These are phyloP conservation scores for Hibiscus syriacus DNA, from an alignment of 345 rosid species.

Conservation along the genomic window DNA sequence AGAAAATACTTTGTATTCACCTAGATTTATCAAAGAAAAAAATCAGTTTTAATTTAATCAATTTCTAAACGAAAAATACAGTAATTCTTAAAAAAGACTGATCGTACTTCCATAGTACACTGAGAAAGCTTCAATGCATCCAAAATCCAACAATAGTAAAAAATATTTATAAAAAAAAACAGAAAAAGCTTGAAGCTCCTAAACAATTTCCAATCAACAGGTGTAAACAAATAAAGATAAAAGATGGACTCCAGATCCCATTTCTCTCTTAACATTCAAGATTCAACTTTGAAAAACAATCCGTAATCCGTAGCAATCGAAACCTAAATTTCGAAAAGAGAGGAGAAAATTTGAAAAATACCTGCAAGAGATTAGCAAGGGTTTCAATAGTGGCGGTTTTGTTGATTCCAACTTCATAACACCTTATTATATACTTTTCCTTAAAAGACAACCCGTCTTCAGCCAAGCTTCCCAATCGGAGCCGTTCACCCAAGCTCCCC, in stretches of 20 bases:
- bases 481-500: slow-evolving; percentile 41
- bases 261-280: no score
- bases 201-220: no score
- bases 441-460: slow-evolving; percentile 72
- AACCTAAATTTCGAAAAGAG: not conserved
- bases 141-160: not conserved
- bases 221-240: not conserved
- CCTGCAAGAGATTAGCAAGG: slow-evolving; percentile 93
- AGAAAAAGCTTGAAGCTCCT: not conserved
- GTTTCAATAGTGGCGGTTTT: slow-evolving; percentile 93
- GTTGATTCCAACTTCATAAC: slow-evolving; percentile 92
- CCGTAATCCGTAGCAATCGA: not conserved
- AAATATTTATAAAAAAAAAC: not conserved
- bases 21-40: no score
- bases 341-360: not conserved
- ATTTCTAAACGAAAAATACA: no score
- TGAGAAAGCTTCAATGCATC: not conserved
- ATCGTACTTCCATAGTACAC: not conserved
- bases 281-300: not conserved
- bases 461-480: slow-evolving; percentile 57
- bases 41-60: no score
- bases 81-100: not conserved
- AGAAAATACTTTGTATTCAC: no score
- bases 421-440: slow-evolving; percentile 79
- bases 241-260: not conserved